Base-by-base conservation (phyloP, 2,329 filamentous ascomycete species). In the Echinosphaeria canescens region DNA sequence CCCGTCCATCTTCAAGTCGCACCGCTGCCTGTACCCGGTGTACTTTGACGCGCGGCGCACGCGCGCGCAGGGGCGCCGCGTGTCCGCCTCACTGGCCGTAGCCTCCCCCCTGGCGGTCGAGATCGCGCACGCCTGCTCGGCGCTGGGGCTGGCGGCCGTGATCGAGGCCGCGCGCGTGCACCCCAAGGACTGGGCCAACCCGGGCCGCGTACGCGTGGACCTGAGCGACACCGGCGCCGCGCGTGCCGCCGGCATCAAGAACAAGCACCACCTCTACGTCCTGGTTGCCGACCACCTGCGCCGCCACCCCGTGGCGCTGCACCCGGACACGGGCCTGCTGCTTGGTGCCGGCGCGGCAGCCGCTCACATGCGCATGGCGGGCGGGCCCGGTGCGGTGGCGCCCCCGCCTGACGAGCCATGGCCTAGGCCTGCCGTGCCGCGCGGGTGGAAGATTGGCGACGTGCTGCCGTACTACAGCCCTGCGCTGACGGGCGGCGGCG, bases 111-210 rank as follows among this genome's bases (percentile, higher is more conserved):
- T 98, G 23, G 88, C 88, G 6, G 67, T 78, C 41, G 80, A 88
- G 42, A 84, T 98, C 43, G 75, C 82, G 24, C 74, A 79, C 44
- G 85, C 84, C n/a, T 78, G 78, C 48, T 70, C 72, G 23, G 52
- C 60, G 24, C 61, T 92, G 32, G 65, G 73, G 16, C 54, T 81
- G 19, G 62, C 66, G 33, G 72, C 75, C 23, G 70, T 88, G 6
- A 75, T 93, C 46, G 88, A 98, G 53, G 80, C 84, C 2, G 75
- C 76, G 43, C 92, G 92, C 57, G 64, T 71, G 32, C 88, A 98
- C 50, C 88, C 88, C 5, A 85, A 88, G 53, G 88, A 98, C 56
- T 98, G 88, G 88, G 74, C 75, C 30, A 98, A 98, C 54, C 88
- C 88, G 10, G 88, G 88, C 4, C 64, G 88, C 31, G 79, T 95